These are phyloP conservation scores for Musa balbisiana DNA, from an alignment of 202 grass and related monocot species.

Conservation along the genomic window DNA sequence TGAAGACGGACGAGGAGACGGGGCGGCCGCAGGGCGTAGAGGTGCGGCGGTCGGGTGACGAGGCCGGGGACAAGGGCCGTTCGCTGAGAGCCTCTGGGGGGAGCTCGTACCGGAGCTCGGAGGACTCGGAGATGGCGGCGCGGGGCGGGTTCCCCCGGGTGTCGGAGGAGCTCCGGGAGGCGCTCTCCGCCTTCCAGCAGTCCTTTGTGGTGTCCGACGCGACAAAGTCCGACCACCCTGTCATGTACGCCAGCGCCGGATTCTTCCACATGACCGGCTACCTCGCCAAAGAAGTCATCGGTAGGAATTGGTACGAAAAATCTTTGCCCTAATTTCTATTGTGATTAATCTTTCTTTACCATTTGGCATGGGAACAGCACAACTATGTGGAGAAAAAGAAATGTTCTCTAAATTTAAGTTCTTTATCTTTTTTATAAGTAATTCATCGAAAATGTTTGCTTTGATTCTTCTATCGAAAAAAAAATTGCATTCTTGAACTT, in stretches of 20 bases:
- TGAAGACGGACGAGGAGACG: constrained; percentile 72
- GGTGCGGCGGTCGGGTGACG: constrained; percentile 39
- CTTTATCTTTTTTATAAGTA: too few species aligned
- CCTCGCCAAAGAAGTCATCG: constrained; percentile 71
- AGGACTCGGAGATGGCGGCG: constrained; percentile 24
- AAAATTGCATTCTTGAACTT: too few species aligned
- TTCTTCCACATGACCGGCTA: constrained; percentile 97
- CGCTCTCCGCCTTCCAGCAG: constrained; percentile 84
- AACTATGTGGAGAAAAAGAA: too few species aligned
- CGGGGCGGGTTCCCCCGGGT: constrained; percentile 41
- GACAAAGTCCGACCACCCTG: constrained; percentile 52
- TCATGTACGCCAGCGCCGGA: constrained; percentile 85
- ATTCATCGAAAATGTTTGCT: too few species aligned
- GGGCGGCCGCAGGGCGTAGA: constrained; percentile 53
- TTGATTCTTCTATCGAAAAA: too few species aligned
- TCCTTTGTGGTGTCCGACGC: constrained; percentile 93
- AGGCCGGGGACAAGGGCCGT: not conserved
- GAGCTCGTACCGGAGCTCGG: constrained; percentile 32
- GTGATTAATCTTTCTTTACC: too few species aligned
- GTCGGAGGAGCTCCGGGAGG: constrained; percentile 84
- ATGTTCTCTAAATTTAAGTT: too few species aligned
- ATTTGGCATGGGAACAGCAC: too few species aligned
- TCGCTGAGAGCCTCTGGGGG: not conserved
- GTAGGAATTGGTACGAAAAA: constrained; percentile 55
- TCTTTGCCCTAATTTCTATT: not conserved